Evolutionary conservation across 139 green algal genomes (phyloP), one percentile per base, ranked within the genome.

Genomic region (Chlorella ohadii): DNA sequence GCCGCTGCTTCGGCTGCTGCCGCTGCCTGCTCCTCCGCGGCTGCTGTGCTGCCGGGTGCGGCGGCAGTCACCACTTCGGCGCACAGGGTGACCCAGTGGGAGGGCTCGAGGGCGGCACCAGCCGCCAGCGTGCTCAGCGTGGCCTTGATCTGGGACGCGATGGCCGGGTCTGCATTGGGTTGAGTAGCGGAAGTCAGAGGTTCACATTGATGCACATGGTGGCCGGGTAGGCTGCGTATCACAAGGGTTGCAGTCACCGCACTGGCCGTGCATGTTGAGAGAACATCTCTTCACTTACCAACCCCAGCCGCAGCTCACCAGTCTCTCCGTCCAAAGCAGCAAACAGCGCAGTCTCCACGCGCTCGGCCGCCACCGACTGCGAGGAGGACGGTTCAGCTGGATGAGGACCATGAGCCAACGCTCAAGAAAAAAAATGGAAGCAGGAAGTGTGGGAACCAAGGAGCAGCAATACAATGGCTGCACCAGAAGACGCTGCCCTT

Each of bases 241-340:
- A n/a, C n/a, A n/a, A n/a, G n/a, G n/a, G n/a, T n/a, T n/a, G n/a
- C n/a, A n/a, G n/a, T n/a, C n/a, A n/a, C n/a, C n/a, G n/a, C n/a
- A n/a, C n/a, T n/a, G n/a, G n/a, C n/a, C n/a, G n/a, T n/a, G n/a
- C n/a, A n/a, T n/a, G n/a, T n/a, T n/a, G n/a, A n/a, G n/a, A n/a
- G n/a, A n/a, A n/a, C n/a, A n/a, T n/a, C n/a, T n/a, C n/a, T n/a
- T n/a, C n/a, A n/a, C 31, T 20, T 0, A 23, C 63, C 23, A 20
- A 61, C 7, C 57, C n/a, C 4, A 38, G 20, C 76, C 31, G 16
- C 5, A 44, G 28, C 66, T 20, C 33, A 84, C 91, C 88, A 4
- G 83, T 90, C 86, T 98, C 96, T 0, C 63, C 78, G 77, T 99
- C 96, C 28, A 98, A 87, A 4, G 96, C 94, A 2, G 87, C 88